A percentile compares a stretch with the other conserved stretches of the same genome.
These are phyloP conservation scores for Prunus yedoensis DNA, from an alignment of 331 rosid species.

Conservation along the genomic window DNA sequence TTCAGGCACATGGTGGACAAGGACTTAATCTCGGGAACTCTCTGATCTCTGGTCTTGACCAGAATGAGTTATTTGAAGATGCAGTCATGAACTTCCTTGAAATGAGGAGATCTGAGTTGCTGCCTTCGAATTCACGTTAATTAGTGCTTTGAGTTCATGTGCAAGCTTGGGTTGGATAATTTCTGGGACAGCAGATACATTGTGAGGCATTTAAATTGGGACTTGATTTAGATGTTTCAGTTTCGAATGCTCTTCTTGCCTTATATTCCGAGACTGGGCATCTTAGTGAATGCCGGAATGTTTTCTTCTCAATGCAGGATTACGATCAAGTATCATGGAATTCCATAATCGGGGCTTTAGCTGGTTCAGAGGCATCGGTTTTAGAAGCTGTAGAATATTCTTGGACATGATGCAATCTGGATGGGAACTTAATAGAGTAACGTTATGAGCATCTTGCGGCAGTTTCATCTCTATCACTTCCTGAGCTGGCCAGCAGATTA, in stretches of 20 bases:
- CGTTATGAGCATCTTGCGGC: constrained; percentile 69
- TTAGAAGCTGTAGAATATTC: constrained; percentile 56
- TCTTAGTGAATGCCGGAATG: constrained; percentile 53
- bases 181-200: constrained; percentile 68
- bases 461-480: constrained; percentile 64
- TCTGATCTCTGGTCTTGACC: constrained; percentile 83
- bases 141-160: constrained; percentile 84
- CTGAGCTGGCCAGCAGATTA: constrained; percentile 61
- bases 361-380: constrained; percentile 53
- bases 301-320: constrained; percentile 69
- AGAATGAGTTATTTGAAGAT: constrained; percentile 63
- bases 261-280: constrained; percentile 67
- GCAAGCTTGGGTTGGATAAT: constrained; percentile 77
- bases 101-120: constrained; percentile 63
- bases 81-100: constrained; percentile 54
- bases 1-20: constrained; percentile 54
- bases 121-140: constrained; percentile 73
- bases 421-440: constrained; percentile 68
- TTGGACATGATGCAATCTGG: constrained; percentile 72
- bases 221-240: constrained; percentile 85
- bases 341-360: constrained; percentile 72
- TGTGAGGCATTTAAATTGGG: constrained; percentile 73
- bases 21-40: constrained; percentile 84
- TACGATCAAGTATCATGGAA: constrained; percentile 88
- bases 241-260: constrained; percentile 79